Percentiles rank a stretch among this genome's conserved stretches.
phyloP scores from a whole-genome alignment of 2,329 filamentous ascomycete genomes.

The Fusarium graminum region DNA sequence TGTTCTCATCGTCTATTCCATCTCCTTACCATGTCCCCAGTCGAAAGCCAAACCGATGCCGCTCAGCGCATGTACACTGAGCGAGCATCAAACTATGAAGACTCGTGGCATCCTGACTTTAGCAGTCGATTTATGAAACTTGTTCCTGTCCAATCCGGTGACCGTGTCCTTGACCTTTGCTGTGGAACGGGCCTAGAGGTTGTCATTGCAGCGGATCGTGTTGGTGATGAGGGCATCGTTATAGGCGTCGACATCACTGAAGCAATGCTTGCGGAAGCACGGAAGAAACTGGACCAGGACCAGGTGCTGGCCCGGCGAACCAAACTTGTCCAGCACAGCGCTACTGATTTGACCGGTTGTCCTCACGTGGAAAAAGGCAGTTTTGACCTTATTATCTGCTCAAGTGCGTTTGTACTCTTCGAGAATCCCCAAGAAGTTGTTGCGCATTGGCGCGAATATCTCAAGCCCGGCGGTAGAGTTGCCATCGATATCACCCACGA shows the following conservation, averaged over 20 bases:
- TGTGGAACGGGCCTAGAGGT: conserved; percentile 55
- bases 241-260: conserved; percentile 52
- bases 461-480: conserved; percentile 48
- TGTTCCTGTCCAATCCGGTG: conserved; percentile 42
- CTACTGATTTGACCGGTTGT: conserved; percentile 44
- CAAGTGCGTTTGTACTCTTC: conserved; percentile 53
- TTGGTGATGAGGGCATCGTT: conserved; percentile 48
- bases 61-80: conserved; percentile 51
- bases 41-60: conserved; percentile 21
- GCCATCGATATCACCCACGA: conserved; percentile 54
- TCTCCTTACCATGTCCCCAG: conserved; percentile 11
- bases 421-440: conserved; percentile 46
- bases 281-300: conserved; percentile 39
- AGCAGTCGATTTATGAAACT: conserved; percentile 50
- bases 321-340: conserved; percentile 49
- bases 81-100: conserved; percentile 51
- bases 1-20: too few relatives aligned
- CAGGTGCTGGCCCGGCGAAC: conserved; percentile 35
- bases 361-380: conserved; percentile 35
- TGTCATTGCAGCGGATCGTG: conserved; percentile 47
- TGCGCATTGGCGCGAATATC: conserved; percentile 49
- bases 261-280: conserved; percentile 52
- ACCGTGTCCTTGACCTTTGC: conserved; percentile 51
- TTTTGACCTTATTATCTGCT: conserved; percentile 54
- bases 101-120: conserved; percentile 53